These are phyloP conservation scores for Trametopsis cervina DNA, from an alignment of 768 basidiomycete species.

Conservation along the genomic window DNA sequence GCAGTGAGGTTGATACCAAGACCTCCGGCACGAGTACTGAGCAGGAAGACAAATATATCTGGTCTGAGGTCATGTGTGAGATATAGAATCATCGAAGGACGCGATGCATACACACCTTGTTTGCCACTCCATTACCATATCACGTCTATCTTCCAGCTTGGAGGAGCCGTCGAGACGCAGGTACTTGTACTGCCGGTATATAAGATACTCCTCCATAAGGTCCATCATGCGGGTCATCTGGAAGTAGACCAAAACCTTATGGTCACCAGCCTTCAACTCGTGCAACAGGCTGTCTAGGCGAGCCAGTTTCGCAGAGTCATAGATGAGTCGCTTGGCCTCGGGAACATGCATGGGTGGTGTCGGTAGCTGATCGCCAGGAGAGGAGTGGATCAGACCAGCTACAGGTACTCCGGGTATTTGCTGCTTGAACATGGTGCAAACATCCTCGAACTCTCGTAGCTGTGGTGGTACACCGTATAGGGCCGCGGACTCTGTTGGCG, in stretches of 20 bases:
- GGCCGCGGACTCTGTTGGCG: slow-evolving; percentile 66
- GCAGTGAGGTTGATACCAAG: slow-evolving; percentile 95
- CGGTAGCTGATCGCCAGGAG: slow-evolving; percentile 71
- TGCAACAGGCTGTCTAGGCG: slow-evolving; percentile 84
- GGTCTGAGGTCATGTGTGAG: slow-evolving; percentile 39
- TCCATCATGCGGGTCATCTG: slow-evolving; percentile 99
- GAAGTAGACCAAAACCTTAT: slow-evolving; percentile 94
- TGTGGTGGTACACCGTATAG: slow-evolving; percentile 79
- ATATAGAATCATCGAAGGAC: neutral
- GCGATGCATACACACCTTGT: slow-evolving; percentile 55
- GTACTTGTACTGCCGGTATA: slow-evolving; percentile 95
- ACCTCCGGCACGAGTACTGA: slow-evolving; percentile 94
- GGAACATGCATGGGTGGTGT: slow-evolving; percentile 85
- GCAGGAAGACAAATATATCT: slow-evolving; percentile 83
- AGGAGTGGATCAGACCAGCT: slow-evolving; percentile 58
- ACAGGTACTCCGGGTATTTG: slow-evolving; percentile 56
- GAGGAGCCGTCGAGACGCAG: slow-evolving; percentile 89
- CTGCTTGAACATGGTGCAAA: slow-evolving; percentile 39
- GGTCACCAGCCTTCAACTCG: slow-evolving; percentile 87
- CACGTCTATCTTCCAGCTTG: slow-evolving; percentile 90
- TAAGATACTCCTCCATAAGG: slow-evolving; percentile 96
- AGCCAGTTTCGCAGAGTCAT: slow-evolving; percentile 94
- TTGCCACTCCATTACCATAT: slow-evolving; percentile 99
- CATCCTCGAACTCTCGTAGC: slow-evolving; percentile 49
- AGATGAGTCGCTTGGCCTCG: slow-evolving; percentile 89